phyloP scores from a whole-genome alignment of 2,329 filamentous ascomycete genomes.

The Hypoxylon sp. region DNA sequence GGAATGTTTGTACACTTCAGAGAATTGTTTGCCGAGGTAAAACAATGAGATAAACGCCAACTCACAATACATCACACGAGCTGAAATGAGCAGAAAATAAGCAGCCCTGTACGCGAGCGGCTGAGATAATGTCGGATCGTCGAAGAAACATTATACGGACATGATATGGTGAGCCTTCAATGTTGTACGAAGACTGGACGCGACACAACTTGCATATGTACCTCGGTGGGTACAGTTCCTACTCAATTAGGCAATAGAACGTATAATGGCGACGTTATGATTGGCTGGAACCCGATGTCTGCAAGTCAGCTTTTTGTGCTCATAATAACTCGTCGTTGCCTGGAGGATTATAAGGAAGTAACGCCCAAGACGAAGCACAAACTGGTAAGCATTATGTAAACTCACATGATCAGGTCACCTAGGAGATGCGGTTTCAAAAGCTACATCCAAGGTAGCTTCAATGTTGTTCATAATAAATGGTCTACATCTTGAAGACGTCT shows the following conservation, averaged over 20 bases:
- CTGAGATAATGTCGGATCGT: background rate
- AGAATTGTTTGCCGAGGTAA: background rate
- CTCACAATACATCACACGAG: too few species aligned
- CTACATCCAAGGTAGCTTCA: background rate
- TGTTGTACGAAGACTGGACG: background rate
- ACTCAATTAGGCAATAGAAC: conserved; percentile 25
- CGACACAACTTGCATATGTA: conserved; percentile 3
- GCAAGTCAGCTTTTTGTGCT: background rate
- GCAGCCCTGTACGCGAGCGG: background rate
- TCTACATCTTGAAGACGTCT: background rate
- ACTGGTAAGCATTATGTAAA: background rate
- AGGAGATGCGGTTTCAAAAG: conserved; percentile 5
- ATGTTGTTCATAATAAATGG: conserved; percentile 1
- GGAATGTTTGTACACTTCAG: background rate
- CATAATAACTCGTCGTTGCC: conserved; percentile 1
- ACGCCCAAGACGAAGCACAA: conserved; percentile 3
- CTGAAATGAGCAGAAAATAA: background rate
- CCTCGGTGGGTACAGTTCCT: conserved; percentile 8
- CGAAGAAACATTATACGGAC: background rate
- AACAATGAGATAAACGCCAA: background rate
- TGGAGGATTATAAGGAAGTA: background rate
- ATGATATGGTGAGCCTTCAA: too few species aligned
- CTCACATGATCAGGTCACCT: background rate
- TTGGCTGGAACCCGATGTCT: conserved; percentile 15
- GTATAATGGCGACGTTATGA: conserved; percentile 5